Evolutionary conservation across 192 early-diverging fungal genomes (phyloP), one percentile per base, ranked within the genome.

Genomic region (Diversispora epigaea): DNA sequence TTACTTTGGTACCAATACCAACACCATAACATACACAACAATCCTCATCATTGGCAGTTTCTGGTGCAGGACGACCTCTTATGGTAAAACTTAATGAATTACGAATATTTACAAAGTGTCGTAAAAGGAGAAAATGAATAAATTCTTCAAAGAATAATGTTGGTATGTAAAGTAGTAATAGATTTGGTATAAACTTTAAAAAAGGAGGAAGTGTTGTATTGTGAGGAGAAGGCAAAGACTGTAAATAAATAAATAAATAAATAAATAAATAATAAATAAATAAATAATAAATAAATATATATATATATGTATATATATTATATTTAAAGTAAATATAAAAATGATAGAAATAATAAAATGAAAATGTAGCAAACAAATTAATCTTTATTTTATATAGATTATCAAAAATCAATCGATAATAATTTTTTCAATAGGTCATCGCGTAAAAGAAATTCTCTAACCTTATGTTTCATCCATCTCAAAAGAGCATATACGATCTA

Each of bases 401-500:
- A 32, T 32, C n/a, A n/a, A n/a, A n/a, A n/a, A n/a, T n/a, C 25
- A 32, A 32, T 32, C 25, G 25, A 32, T 32, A 2, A 32, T 32
- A 32, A 2, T 32, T 32, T 32, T 32, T 32, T 32, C 25, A 32
- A 32, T 32, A 32, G 25, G 25, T 32, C 2, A 32, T 32, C 25
- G 25, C 25, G 25, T 32, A 32, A 32, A 32, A 32, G 15, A 12
- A 46, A 46, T 2, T 46, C 32, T 47, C 41, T 68, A 17, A 71
- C 68, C 68, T 56, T 71, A 21, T 25, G 12, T 10, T 71, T 71
- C n/a, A 71, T 9, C 68, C 68, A 71, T 71, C 52, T 21, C 40
- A 71, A 71, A 55, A 71, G 68, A 15, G 7, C 40, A 39, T 71
- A 71, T 71, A 71, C 68, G 56, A 71, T 71, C 68, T 71, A 11